A percentile compares a stretch with the other conserved stretches of the same genome.
Evolutionary conservation across 2,329 filamentous ascomycete genomes (phyloP).

Genomic region (Colletotrichum sp.): DNA sequence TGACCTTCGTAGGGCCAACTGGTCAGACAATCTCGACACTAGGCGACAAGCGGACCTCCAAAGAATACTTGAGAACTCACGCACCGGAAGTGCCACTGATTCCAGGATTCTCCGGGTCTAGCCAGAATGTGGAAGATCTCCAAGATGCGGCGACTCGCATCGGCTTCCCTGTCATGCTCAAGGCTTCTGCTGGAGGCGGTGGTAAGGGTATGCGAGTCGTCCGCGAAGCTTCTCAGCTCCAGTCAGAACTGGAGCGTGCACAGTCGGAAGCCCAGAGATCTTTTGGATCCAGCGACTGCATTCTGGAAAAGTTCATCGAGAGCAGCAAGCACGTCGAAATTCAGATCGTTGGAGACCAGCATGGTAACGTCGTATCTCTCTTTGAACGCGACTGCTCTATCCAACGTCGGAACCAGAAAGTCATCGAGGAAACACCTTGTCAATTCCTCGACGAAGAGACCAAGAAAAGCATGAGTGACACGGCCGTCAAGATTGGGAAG

Average conservation of each 20-base stretch:
- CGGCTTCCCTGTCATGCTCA: background rate
- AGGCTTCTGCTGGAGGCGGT: background rate
- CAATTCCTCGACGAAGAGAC: conserved; percentile 26
- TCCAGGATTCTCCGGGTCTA: background rate
- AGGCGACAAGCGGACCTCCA: background rate
- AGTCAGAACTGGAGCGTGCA: background rate
- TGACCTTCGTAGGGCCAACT: background rate
- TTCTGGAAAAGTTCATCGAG: conserved; percentile 68
- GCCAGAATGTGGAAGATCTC: background rate
- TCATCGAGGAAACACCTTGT: conserved; percentile 41
- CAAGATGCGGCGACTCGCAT: background rate
- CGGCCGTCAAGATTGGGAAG: conserved; percentile 24
- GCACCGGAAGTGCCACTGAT: background rate
- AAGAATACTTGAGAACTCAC: background rate
- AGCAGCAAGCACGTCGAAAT: conserved; percentile 50
- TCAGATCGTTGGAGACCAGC: conserved; percentile 49
- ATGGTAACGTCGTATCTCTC: conserved; percentile 34
- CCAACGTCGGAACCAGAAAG: conserved; percentile 51
- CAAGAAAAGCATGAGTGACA: conserved; percentile 33
- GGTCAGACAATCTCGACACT: background rate
- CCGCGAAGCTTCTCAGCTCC: background rate
- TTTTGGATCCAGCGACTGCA: background rate
- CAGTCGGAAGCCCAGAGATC: background rate
- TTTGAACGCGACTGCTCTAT: conserved; percentile 51
- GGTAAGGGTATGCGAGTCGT: background rate